These are phyloP conservation scores for Phymatotrichopsis omnivora DNA, from an alignment of 2,329 filamentous ascomycete species.

Conservation along the genomic window DNA sequence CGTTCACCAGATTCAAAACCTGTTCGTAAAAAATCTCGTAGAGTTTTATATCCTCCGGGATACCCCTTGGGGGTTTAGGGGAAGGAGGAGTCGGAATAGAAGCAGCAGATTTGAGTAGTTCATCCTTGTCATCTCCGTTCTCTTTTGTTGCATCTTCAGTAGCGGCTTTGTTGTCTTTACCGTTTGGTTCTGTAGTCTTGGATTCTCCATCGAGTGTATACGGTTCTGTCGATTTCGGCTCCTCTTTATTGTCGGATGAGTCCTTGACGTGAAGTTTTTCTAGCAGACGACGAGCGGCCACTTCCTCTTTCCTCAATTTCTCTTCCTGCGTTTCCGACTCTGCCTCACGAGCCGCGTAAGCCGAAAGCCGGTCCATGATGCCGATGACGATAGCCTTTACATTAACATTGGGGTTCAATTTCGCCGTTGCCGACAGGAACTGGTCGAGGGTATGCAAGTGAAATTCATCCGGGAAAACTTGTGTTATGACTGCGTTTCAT, in stretches of 20 bases:
- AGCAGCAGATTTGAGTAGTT: not conserved
- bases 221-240: slow-evolving; percentile 29
- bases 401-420: slow-evolving; percentile 92
- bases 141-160: slow-evolving; percentile 6
- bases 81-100: too few relatives aligned
- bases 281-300: slow-evolving; percentile 67
- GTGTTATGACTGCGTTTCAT: slow-evolving; percentile 66
- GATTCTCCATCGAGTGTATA: not conserved
- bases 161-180: slow-evolving; percentile 12
- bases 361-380: slow-evolving; percentile 89
- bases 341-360: slow-evolving; percentile 85
- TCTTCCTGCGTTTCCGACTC: slow-evolving; percentile 60
- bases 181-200: not conserved
- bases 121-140: not conserved
- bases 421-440: slow-evolving; percentile 82
- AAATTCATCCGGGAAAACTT: slow-evolving; percentile 97
- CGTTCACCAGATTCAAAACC: slow-evolving; percentile 76
- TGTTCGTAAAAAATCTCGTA: slow-evolving; percentile 98
- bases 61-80: slow-evolving; percentile 42
- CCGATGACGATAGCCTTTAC: slow-evolving; percentile 97
- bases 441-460: slow-evolving; percentile 95
- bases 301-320: slow-evolving; percentile 68
- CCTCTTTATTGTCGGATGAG: slow-evolving; percentile 33
- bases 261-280: slow-evolving; percentile 67
- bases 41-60: slow-evolving; percentile 70